phyloP scores from a whole-genome alignment of 495 filamentous ascomycete genomes.

The Penicillium salamii region DNA sequence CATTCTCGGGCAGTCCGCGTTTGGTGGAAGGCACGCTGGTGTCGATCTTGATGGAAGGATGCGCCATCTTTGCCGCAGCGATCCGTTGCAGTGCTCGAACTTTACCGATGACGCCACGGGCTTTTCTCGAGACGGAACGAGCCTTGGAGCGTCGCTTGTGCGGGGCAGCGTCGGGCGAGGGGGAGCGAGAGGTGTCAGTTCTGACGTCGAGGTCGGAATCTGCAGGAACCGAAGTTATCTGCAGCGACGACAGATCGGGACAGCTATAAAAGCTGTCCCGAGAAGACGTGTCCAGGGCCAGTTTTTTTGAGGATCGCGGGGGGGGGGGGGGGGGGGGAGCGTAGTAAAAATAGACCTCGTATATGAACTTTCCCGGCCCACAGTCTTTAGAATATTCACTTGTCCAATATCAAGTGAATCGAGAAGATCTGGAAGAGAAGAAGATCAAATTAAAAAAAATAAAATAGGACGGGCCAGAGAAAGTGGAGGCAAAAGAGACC shows the following conservation, averaged over 20 bases:
- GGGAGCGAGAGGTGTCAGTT: conserved; percentile 34
- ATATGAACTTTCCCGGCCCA: not conserved
- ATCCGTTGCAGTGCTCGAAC: conserved; percentile 45
- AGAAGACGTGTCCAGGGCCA: conserved; percentile 44
- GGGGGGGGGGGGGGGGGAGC: conserved; percentile 18
- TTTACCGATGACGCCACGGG: conserved; percentile 48
- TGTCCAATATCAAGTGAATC: too few relatives aligned
- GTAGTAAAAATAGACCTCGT: conserved; percentile 28
- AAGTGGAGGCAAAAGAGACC: conserved; percentile 3
- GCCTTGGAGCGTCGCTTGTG: conserved; percentile 31
- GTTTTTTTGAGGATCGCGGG: conserved; percentile 37
- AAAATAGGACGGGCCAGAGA: conserved; percentile 5
- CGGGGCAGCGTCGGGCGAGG: conserved; percentile 34
- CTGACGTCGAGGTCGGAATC: conserved; percentile 21
- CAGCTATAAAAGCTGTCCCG: conserved; percentile 52
- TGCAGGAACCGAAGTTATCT: conserved; percentile 12
- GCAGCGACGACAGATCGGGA: conserved; percentile 49
- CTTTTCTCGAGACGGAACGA: conserved; percentile 41
- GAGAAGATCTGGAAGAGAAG: conserved; percentile 1
- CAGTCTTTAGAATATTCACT: too few relatives aligned
- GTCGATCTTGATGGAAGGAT: conserved; percentile 47
- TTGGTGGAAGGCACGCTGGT: conserved; percentile 42
- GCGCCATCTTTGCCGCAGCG: conserved; percentile 46
- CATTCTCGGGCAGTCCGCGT: conserved; percentile 37
- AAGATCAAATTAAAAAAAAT: conserved; percentile 1